Percentiles rank a stretch among this genome's conserved stretches.
These are phyloP conservation scores for Lentinula lateritia DNA, from an alignment of 768 basidiomycete genomes.

Conservation along the genomic window DNA sequence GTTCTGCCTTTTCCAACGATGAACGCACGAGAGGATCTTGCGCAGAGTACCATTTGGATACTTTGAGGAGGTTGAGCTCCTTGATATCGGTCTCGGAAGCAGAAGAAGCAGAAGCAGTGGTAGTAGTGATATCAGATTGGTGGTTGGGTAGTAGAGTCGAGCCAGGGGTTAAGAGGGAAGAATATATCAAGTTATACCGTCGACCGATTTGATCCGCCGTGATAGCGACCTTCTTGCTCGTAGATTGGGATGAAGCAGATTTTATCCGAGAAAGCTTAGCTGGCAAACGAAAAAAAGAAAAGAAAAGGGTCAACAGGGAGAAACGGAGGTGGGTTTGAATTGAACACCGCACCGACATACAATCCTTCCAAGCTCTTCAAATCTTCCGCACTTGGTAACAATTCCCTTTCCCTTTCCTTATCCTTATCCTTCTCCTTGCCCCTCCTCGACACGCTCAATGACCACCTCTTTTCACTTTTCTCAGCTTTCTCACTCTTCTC, in stretches of 20 bases:
- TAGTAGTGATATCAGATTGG: too few species aligned
- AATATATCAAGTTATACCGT: constrained; percentile 54
- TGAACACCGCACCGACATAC: constrained; percentile 42
- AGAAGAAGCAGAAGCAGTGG: background rate
- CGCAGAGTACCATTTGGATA: constrained; percentile 56
- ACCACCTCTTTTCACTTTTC: background rate
- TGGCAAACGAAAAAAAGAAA: constrained; percentile 15
- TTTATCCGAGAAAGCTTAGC: constrained; percentile 56
- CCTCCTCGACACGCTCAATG: background rate
- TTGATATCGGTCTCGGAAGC: background rate
- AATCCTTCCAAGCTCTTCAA: constrained; percentile 56
- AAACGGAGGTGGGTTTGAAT: background rate
- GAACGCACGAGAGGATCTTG: constrained; percentile 41
- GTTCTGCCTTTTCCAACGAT: constrained; percentile 61
- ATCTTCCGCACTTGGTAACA: constrained; percentile 33
- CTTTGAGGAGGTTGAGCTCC: constrained; percentile 39
- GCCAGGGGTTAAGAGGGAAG: constrained; percentile 11
- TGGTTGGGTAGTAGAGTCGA: too few species aligned
- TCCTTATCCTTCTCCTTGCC: background rate
- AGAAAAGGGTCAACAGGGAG: background rate
- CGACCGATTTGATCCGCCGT: constrained; percentile 60
- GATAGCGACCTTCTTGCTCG: constrained; percentile 58
- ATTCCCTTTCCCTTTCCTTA: constrained; percentile 34
- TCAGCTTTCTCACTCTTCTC: constrained; percentile 11
- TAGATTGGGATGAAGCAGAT: constrained; percentile 42